These are phyloP conservation scores for Hanseniaspora valbyensis DNA, from an alignment of 805 yeast genomes.

Conservation along the genomic window DNA sequence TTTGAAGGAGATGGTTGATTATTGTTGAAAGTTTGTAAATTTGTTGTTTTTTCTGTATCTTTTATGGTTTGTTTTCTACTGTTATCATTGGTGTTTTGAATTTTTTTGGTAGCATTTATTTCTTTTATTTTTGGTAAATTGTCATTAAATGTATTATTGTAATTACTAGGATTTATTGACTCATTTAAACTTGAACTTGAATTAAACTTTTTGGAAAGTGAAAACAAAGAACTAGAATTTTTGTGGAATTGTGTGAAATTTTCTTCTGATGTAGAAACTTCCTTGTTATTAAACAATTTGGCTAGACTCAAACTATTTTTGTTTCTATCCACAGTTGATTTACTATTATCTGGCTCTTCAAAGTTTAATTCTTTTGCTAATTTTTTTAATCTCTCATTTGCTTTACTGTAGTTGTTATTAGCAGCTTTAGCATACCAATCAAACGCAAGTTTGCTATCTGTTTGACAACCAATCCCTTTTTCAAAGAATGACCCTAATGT, in stretches of 20 bases:
- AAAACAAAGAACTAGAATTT: neutral
- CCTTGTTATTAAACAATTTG: neutral
- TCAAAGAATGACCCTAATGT: conserved; percentile 77
- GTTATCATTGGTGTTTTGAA: too few relatives aligned
- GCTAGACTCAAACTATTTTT: neutral
- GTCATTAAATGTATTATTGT: neutral
- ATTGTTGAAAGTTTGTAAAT: too few relatives aligned
- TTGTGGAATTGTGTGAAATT: neutral
- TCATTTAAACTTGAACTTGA: neutral
- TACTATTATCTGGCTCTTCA: conserved; percentile 6
- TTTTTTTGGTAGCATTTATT: too few relatives aligned
- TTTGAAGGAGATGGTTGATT: too few relatives aligned
- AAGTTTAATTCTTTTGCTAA: conserved; percentile 17
- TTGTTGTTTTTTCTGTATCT: too few relatives aligned
- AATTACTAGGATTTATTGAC: too few relatives aligned
- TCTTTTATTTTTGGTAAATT: neutral
- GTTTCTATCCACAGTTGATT: neutral
- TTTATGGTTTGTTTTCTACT: too few relatives aligned
- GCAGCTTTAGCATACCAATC: conserved; percentile 72
- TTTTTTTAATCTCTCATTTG: conserved; percentile 29
- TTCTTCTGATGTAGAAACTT: too few relatives aligned
- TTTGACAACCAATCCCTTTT: conserved; percentile 74
- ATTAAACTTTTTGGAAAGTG: neutral
- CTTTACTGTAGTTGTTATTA: conserved; percentile 44
- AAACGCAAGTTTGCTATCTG: conserved; percentile 46